Evolutionary conservation across 2,329 filamentous ascomycete genomes (phyloP).

Genomic region (Penicillium sp.): DNA sequence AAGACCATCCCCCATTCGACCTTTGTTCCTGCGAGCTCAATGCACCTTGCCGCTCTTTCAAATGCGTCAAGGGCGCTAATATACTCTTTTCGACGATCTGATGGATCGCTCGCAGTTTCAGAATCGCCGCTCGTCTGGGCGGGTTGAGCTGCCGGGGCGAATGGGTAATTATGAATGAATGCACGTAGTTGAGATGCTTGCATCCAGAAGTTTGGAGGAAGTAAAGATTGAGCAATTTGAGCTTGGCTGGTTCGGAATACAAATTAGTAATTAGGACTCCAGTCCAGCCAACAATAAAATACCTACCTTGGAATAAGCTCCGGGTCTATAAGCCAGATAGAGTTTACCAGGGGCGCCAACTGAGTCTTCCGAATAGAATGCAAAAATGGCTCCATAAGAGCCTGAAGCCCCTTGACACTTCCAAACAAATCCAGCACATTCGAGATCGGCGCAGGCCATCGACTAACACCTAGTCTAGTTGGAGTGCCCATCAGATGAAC

Average conservation of each 20-base stretch:
- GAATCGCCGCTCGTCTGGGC: neutral
- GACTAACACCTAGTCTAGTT: slow-evolving; percentile 8
- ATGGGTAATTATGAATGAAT: slow-evolving; percentile 19
- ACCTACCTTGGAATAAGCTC: slow-evolving; percentile 15
- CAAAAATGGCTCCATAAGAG: slow-evolving; percentile 19
- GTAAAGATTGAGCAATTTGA: slow-evolving; percentile 12
- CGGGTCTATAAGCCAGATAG: slow-evolving; percentile 14
- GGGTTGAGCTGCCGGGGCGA: neutral
- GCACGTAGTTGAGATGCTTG: slow-evolving; percentile 12
- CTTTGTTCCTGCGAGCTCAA: slow-evolving; percentile 19
- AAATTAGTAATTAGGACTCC: neutral
- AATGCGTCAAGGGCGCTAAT: slow-evolving; percentile 7
- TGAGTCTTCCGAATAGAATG: slow-evolving; percentile 11
- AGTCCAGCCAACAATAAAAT: neutral
- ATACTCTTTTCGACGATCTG: slow-evolving; percentile 14
- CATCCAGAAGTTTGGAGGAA: slow-evolving; percentile 16
- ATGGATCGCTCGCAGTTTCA: neutral
- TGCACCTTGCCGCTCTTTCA: slow-evolving; percentile 10
- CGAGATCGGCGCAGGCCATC: slow-evolving; percentile 18
- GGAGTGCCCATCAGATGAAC: slow-evolving; percentile 13
- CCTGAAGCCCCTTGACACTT: slow-evolving; percentile 19
- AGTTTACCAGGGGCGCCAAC: slow-evolving; percentile 17
- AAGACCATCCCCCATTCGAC: slow-evolving; percentile 20
- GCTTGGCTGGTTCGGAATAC: slow-evolving; percentile 2
- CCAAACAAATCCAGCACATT: slow-evolving; percentile 20